Base-by-base conservation (phyloP, 805 yeast genomes). In the Hanseniaspora guilliermondii region DNA sequence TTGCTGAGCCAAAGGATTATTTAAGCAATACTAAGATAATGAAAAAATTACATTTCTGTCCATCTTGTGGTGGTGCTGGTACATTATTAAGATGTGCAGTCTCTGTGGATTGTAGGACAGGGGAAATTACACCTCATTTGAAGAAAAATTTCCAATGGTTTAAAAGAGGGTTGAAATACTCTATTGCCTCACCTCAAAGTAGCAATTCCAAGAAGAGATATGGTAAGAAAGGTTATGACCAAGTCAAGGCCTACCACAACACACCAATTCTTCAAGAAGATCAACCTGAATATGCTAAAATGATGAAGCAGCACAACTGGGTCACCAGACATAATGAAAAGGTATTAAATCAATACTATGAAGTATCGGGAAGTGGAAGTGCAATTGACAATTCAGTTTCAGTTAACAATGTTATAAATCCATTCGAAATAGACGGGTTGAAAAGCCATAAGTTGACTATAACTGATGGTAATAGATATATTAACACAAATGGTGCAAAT, bases 131-230 rank as follows among this genome's bases (percentile, higher is more conserved):
- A 21, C 95, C 96, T 17, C 95, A 88, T 68, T 73, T 93, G 63
- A 93, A 91, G 72, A 75, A 80, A 54, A 89, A 89, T 67, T 88
- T 93, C 73, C 89, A 87, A 70, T 93, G 98, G 98, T 82, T 81
- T 61, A 85, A 78, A 55, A 76, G 94, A 61, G 99, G 99, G 55
- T 83, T 86, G 60, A 75, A 76, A 54, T 93, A 78, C 69, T 78
- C 91, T 1, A 61, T 91, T 45, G 83, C 97, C 1, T 83, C 87
- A n/a, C 98, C 99, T 16, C 76, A 84, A 58, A 83, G 94, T 56
- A 85, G 83, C 62, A 80, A 80, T 60, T 77, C 83, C n/a, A 73
- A 73, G 47, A 83, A 84, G 64, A 76, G 76, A 59, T 76, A 76
- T 61, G 95, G 96, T 41, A 84, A 84, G 61, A 87, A 82, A 52